phyloP scores from a whole-genome alignment of 257 asterid species.

The Mitragyna speciosa region DNA sequence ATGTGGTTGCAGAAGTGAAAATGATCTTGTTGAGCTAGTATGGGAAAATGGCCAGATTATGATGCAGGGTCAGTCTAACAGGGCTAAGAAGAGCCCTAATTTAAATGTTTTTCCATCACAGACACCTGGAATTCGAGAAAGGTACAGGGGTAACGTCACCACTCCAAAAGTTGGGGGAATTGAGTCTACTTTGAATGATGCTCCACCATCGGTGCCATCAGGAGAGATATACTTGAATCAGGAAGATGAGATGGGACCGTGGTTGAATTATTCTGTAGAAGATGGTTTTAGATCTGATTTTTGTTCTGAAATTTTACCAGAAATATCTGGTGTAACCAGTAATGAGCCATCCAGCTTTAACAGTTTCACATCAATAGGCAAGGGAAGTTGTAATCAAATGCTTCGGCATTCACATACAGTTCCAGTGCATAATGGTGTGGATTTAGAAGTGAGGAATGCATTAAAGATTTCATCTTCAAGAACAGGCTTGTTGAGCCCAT shows the following conservation, averaged over 20 bases:
- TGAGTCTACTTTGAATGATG: conserved; percentile 47
- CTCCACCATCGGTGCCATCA: conserved; percentile 53
- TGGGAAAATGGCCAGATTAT: conserved; percentile 83
- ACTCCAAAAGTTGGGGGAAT: conserved; percentile 40
- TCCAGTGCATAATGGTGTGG: conserved; percentile 18
- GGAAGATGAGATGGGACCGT: conserved; percentile 72
- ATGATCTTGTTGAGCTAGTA: conserved; percentile 66
- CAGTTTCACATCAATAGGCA: conserved; percentile 41
- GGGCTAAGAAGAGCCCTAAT: conserved; percentile 36
- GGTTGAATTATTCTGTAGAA: conserved; percentile 60
- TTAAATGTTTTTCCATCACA: conserved; percentile 25
- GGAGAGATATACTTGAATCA: conserved; percentile 51
- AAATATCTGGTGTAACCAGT: conserved; percentile 58
- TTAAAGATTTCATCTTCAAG: conserved; percentile 43
- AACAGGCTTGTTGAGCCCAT: conserved; percentile 36
- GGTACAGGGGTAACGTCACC: conserved; percentile 24
- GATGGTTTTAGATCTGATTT: conserved; percentile 52
- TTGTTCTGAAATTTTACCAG: conserved; percentile 58
- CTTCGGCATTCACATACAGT: conserved; percentile 34
- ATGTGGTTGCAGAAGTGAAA: conserved; percentile 48
- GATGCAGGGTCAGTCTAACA: conserved; percentile 72
- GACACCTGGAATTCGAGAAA: conserved; percentile 37
- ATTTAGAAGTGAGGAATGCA: conserved; percentile 28
- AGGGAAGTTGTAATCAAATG: conserved; percentile 35
- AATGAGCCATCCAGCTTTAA: conserved; percentile 44